Evolutionary conservation across 192 early-diverging fungal species (phyloP), one percentile per base, ranked within the genome.

Genomic region (Umbelopsis vinacea): DNA sequence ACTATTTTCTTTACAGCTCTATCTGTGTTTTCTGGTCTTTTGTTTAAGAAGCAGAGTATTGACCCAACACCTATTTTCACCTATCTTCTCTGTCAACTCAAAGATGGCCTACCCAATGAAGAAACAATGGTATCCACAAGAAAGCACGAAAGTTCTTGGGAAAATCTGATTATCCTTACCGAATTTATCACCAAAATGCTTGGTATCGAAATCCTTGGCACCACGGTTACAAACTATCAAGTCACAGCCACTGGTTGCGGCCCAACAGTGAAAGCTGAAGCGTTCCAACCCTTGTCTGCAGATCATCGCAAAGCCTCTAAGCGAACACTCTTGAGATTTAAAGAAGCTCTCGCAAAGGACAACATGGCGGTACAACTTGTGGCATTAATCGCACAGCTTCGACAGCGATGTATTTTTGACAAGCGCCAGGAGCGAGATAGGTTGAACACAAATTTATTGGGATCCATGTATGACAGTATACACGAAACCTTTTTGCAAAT

Each of bases 101-200:
- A 76, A 8, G 26, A 77, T 6, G 75, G 57, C 17, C 33, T 63
- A 0, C 57, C 23, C 5, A 63, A 33, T 63, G 57, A 63, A n/a
- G 29, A 63, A 63, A 63, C 14, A 0, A 63, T 63, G 57, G 57
- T 19, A 4, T 12, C 57, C 2, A 63, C 57, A 63, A 29, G 57
- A 12, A 63, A 63, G 33, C 57, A 63, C 57, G 24, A 84, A 15
- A 83, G 84, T n/a, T 70, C 87, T 2, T 79, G 84, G 19, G 46
- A 63, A 22, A 92, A 95, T 67, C 71, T 95, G 12, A 70, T 89
- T 33, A 77, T 95, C 26, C 66, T 95, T 19, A 82, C 86, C 12
- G 92, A 95, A 68, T 67, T 95, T 6, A 81, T 95, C 15, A 80
- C 81, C 1, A 87, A 89, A 53, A 91, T 95, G 87, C 76, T 84